Percentiles rank a stretch among this genome's conserved stretches.
These are phyloP conservation scores for Haplosporangium sp. DNA, from an alignment of 371 early-diverging fungal genomes.

Conservation along the genomic window DNA sequence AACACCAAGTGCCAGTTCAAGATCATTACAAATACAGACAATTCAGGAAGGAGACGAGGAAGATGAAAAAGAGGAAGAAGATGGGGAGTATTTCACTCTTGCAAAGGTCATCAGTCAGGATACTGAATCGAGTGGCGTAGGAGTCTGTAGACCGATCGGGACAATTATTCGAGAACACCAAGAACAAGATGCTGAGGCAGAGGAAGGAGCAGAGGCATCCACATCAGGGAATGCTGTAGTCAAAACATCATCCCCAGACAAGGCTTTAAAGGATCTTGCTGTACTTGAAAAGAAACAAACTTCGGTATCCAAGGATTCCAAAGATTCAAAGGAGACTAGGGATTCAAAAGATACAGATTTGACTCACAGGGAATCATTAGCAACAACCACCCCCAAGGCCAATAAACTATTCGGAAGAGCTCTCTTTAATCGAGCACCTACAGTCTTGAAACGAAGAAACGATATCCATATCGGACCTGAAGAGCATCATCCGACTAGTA, in stretches of 20 bases:
- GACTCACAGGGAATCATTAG: slow-evolving; percentile 1
- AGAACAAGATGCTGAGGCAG: neutral
- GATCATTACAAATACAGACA: slow-evolving; percentile 15
- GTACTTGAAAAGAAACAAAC: neutral
- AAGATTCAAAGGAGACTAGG: neutral
- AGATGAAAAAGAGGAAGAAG: slow-evolving; percentile 12
- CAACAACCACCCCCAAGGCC: slow-evolving; percentile 22
- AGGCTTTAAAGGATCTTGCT: slow-evolving; percentile 1
- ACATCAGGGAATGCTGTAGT: neutral
- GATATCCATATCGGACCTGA: neutral
- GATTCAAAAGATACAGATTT: neutral
- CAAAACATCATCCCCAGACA: neutral
- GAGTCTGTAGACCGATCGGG: neutral
- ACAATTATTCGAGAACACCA: neutral
- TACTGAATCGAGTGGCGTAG: neutral
- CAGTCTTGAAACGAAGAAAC: slow-evolving; percentile 22
- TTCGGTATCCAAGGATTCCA: neutral
- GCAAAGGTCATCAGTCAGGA: slow-evolving; percentile 10
- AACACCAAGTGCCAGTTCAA: slow-evolving; percentile 16
- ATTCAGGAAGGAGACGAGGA: slow-evolving; percentile 29
- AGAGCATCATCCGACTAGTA: neutral
- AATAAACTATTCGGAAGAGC: slow-evolving; percentile 39
- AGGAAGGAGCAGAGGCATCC: neutral
- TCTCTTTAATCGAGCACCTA: slow-evolving; percentile 22
- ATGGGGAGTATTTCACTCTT: slow-evolving; percentile 5